A percentile compares a stretch with the other conserved stretches of the same genome.
phyloP scores from a whole-genome alignment of 129 eudicot genomes.

The Solidago caesia region DNA sequence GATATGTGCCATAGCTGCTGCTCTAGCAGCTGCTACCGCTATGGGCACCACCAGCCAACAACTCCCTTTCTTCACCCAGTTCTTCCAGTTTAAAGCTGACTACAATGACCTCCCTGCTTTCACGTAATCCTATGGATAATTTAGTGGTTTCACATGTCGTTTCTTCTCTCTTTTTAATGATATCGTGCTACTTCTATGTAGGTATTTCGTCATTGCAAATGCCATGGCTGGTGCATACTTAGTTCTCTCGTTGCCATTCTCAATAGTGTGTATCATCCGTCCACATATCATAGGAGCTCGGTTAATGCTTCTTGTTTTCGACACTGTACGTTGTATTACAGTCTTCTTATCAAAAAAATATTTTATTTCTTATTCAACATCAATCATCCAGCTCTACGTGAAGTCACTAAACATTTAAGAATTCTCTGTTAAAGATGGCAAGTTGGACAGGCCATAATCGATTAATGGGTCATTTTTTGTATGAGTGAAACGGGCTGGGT shows the following conservation, averaged over 20 bases:
- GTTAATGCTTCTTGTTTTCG: constrained; percentile 71
- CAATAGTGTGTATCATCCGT: constrained; percentile 74
- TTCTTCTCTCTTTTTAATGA: neutral
- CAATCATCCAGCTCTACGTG: neutral
- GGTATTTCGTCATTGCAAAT: constrained; percentile 85
- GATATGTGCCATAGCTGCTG: constrained; percentile 55
- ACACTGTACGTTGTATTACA: constrained; percentile 49
- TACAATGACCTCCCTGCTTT: constrained; percentile 74
- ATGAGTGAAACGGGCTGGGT: too few species aligned
- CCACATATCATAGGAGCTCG: constrained; percentile 58
- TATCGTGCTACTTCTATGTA: constrained; percentile 26
- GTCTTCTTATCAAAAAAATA: neutral
- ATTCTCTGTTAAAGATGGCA: too few species aligned
- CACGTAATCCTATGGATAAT: constrained; percentile 43
- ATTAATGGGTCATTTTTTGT: too few species aligned
- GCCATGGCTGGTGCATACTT: constrained; percentile 77
- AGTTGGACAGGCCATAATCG: too few species aligned
- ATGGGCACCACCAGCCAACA: constrained; percentile 80
- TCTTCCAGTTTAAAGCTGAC: constrained; percentile 73
- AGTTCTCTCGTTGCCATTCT: constrained; percentile 81
- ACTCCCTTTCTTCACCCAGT: constrained; percentile 78
- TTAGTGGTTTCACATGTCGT: neutral
- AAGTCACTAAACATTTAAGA: neutral
- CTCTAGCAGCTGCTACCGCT: constrained; percentile 65
- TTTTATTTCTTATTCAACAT: neutral